These are phyloP conservation scores for Thuidium tamariscinum DNA, from an alignment of 225 moss, liverwort and hornwort species.

Conservation along the genomic window DNA sequence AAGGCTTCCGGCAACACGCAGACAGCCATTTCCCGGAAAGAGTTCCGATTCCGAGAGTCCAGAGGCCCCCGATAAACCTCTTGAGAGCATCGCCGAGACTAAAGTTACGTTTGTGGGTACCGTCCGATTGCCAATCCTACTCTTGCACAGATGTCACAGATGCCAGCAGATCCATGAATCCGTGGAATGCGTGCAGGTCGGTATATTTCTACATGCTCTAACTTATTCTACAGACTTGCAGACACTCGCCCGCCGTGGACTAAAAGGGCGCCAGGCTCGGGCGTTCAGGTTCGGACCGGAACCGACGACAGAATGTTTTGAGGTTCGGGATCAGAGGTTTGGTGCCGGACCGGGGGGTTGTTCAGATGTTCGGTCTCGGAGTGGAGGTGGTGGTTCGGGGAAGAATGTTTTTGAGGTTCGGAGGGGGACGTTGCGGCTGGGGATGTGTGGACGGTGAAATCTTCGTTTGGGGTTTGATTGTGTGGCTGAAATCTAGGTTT, in stretches of 20 bases:
- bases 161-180: background rate
- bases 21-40: background rate
- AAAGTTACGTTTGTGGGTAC: background rate
- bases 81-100: background rate
- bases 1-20: background rate
- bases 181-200: slow-evolving; percentile 2
- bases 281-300: background rate
- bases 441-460: background rate
- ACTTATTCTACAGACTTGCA: background rate
- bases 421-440: background rate
- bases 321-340: background rate
- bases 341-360: background rate
- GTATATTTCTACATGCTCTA: background rate
- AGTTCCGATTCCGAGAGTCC: background rate
- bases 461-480: background rate
- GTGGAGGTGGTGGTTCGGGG: background rate
- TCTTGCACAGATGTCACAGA: background rate
- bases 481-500: background rate
- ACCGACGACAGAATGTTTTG: background rate
- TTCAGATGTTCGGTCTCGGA: background rate
- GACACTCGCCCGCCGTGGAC: background rate
- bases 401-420: background rate
- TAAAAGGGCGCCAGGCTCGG: background rate
- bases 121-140: background rate
- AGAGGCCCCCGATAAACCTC: background rate